Evolutionary conservation across 495 filamentous ascomycete species (phyloP), one percentile per base, ranked within the genome.

Genomic region (Beverwykella pulmonaria): DNA sequence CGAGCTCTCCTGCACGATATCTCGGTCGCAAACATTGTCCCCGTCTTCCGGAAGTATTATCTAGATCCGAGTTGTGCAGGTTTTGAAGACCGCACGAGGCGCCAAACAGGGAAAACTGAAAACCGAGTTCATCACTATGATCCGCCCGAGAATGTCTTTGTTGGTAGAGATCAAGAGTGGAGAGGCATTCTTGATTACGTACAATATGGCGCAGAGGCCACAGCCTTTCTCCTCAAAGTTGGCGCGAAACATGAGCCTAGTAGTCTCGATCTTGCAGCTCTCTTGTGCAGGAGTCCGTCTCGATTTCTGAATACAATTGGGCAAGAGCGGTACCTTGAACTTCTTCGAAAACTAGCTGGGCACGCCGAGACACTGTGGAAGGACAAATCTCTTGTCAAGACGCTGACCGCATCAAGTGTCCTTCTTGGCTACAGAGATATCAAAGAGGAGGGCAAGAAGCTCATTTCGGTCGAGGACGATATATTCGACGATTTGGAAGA

Each of bases 111-210:
- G 8, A 79, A n/a, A n/a, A 23, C 48, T 9, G 69, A 71, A 44
- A 1, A 48, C n/a, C 54, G 69, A 17, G 25, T 71, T 26, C 69
- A 71, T 25, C 69, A 71, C 36, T 71, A 65, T 25, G 62, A 71
- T 39, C 14, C 67, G 5, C 69, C 69, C 14, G 59, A 67, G 60
- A 75, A 34, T 29, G 70, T 67, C 0, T 69, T 71, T 30, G 81
- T 98, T 7, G 88, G 88, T 23, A 88, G 90, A 23, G 84, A 82
- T 61, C 79, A 86, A 22, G 84, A 83, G 14, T 98, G 93, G 69
- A 87, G 84, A 39, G 91, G 94, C 27, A 92, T 99, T 19, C 96
- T 98, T 67, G 92, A 97, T 74, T 99, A 96, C 77, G 92, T 98
- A 3, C 90, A 97, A 74, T 97, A 97, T 77, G 92, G 92, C 2